phyloP scores from a whole-genome alignment of 1,284 basidiomycete genomes.

The Singerocomus rubriflavus region DNA sequence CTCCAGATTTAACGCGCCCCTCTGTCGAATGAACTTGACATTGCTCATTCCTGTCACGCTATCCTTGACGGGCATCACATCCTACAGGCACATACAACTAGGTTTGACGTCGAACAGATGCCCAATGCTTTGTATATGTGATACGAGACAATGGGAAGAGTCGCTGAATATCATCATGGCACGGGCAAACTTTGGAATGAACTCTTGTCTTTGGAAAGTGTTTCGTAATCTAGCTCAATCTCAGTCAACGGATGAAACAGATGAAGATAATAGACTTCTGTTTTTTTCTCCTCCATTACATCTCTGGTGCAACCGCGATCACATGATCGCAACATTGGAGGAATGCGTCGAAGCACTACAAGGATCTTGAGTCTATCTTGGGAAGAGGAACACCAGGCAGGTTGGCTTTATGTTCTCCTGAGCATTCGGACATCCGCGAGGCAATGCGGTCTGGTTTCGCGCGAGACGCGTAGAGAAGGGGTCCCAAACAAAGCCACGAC shows the following conservation, averaged over 20 bases:
- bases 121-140: slow-evolving; percentile 85
- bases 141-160: slow-evolving; percentile 84
- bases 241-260: background rate
- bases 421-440: too few species aligned
- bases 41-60: slow-evolving; percentile 80
- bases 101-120: slow-evolving; percentile 82
- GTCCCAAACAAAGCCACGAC: too few species aligned
- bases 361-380: too few species aligned
- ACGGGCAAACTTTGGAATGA: slow-evolving; percentile 84
- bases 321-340: too few species aligned
- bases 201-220: slow-evolving; percentile 86
- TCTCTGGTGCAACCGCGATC: slow-evolving; percentile 28
- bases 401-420: too few species aligned
- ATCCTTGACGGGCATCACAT: slow-evolving; percentile 82
- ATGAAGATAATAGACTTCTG: slow-evolving; percentile 55
- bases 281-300: slow-evolving; percentile 66
- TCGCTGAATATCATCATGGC: slow-evolving; percentile 96
- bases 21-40: slow-evolving; percentile 82
- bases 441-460: too few species aligned
- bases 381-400: too few species aligned
- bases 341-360: too few species aligned
- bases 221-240: slow-evolving; percentile 67
- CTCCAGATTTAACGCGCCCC: slow-evolving; percentile 69
- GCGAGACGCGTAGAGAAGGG: too few species aligned
- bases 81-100: slow-evolving; percentile 85